phyloP scores from a whole-genome alignment of 2,329 filamentous ascomycete species.

The Biscogniauxia mediterranea region DNA sequence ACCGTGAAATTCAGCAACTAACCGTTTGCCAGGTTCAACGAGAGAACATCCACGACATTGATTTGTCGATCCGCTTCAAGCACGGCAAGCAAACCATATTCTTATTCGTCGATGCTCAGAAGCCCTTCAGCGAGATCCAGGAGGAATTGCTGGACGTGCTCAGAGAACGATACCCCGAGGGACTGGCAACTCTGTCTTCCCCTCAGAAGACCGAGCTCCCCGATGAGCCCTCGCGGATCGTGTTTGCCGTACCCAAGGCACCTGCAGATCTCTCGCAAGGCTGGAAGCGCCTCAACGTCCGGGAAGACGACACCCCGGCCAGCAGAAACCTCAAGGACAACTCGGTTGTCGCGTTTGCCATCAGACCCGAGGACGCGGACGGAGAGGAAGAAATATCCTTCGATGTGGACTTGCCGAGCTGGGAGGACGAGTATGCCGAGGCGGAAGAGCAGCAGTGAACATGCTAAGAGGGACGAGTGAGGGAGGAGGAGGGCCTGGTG shows the following conservation, averaged over 20 bases:
- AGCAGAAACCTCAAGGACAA: slow-evolving; percentile 47
- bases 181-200: slow-evolving; percentile 41
- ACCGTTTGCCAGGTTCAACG: slow-evolving; percentile 19
- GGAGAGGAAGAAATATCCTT: slow-evolving; percentile 42
- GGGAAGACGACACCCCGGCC: slow-evolving; percentile 39
- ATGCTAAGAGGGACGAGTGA: slow-evolving; percentile 10
- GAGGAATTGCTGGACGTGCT: slow-evolving; percentile 58
- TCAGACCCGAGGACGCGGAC: slow-evolving; percentile 38
- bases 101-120: slow-evolving; percentile 60
- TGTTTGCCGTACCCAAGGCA: slow-evolving; percentile 46
- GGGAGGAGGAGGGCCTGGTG: neutral
- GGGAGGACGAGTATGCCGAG: slow-evolving; percentile 41
- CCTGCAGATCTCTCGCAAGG: slow-evolving; percentile 45
- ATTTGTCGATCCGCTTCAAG: slow-evolving; percentile 67
- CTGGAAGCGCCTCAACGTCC: slow-evolving; percentile 47
- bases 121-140: slow-evolving; percentile 56
- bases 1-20: slow-evolving; percentile 6
- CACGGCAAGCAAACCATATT: slow-evolving; percentile 69
- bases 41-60: slow-evolving; percentile 22
- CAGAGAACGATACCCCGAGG: slow-evolving; percentile 53
- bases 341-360: slow-evolving; percentile 48
- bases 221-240: slow-evolving; percentile 40
- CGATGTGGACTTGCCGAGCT: slow-evolving; percentile 43
- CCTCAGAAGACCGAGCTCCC: slow-evolving; percentile 40
- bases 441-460: slow-evolving; percentile 15